Conservation (phyloP, 2,329 filamentous ascomycete genomes). For the Sclerotinia glacialis region DNA sequence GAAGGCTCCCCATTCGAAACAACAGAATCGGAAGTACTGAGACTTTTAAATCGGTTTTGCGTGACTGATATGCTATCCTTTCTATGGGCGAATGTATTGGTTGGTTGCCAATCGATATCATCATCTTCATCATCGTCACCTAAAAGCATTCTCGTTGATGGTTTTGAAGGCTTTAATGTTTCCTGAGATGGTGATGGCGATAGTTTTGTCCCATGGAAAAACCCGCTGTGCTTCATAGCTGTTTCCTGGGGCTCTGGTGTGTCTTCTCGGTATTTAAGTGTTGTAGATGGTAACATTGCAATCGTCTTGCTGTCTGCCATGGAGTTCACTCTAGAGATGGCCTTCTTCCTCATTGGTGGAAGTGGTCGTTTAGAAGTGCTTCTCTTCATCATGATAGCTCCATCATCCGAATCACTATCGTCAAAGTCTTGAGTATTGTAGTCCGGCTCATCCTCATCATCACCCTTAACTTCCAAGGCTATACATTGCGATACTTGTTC, state of each 20-base stretch:
- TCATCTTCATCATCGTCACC: constrained; percentile 49
- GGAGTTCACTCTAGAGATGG: constrained; percentile 46
- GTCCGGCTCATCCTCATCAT: constrained; percentile 59
- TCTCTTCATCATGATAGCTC: constrained; percentile 65
- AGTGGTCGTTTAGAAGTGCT: constrained; percentile 53
- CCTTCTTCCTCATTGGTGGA: constrained; percentile 42
- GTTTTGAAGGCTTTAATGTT: constrained; percentile 66
- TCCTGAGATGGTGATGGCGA: constrained; percentile 75
- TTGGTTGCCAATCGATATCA: constrained; percentile 52
- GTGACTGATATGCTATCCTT: constrained; percentile 36
- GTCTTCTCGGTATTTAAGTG: constrained; percentile 54
- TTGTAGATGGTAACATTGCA: constrained; percentile 65
- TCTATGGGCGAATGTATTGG: constrained; percentile 32
- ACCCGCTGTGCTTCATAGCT: constrained; percentile 61
- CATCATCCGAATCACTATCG: constrained; percentile 60
- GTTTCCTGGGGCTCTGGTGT: constrained; percentile 64
- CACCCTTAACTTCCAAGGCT: constrained; percentile 83
- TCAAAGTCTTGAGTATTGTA: constrained; percentile 45
- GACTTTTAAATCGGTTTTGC: constrained; percentile 35
- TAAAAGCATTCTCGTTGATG: constrained; percentile 58
- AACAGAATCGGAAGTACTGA: constrained; percentile 30
- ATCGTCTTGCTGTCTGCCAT: constrained; percentile 63
- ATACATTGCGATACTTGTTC: constrained; percentile 96
- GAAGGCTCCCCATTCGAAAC: constrained; percentile 47
- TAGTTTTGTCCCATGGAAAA: constrained; percentile 41